A percentile compares a stretch with the other conserved stretches of the same genome.
Evolutionary conservation across 2,329 filamentous ascomycete genomes (phyloP).

Genomic region (Magnaporthiopsis poae): DNA sequence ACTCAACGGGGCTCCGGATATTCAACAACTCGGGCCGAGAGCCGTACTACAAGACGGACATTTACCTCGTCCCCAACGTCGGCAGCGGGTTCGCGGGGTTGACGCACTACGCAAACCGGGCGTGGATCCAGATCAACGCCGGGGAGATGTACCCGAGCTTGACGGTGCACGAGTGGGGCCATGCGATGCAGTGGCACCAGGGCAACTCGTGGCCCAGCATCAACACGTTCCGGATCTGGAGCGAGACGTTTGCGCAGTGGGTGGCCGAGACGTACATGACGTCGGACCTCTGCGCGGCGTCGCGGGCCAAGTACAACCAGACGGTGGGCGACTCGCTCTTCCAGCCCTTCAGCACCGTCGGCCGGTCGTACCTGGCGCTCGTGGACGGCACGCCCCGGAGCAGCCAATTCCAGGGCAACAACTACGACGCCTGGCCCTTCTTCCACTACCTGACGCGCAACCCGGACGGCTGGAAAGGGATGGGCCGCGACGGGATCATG

Average conservation of each 20-base stretch:
- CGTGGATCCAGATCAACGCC: slow-evolving; percentile 33
- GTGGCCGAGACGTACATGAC: slow-evolving; percentile 39
- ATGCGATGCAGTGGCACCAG: slow-evolving; percentile 36
- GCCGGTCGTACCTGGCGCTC: slow-evolving; percentile 36
- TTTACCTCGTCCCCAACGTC: slow-evolving; percentile 30
- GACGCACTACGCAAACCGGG: slow-evolving; percentile 31
- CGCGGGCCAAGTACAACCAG: slow-evolving; percentile 27
- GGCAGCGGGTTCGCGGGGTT: slow-evolving; percentile 28
- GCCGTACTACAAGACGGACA: slow-evolving; percentile 36
- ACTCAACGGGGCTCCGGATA: slow-evolving; percentile 25
- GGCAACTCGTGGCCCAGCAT: slow-evolving; percentile 31
- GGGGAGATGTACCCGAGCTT: slow-evolving; percentile 29
- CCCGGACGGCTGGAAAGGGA: slow-evolving; percentile 31
- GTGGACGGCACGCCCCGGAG: slow-evolving; percentile 30
- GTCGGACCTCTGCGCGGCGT: slow-evolving; percentile 27
- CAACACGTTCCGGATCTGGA: slow-evolving; percentile 36
- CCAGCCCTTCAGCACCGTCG: slow-evolving; percentile 34
- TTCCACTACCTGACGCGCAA: slow-evolving; percentile 39
- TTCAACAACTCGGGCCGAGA: neutral
- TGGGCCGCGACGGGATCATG: slow-evolving; percentile 31
- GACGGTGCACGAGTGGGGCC: slow-evolving; percentile 41
- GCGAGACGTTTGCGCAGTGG: slow-evolving; percentile 42
- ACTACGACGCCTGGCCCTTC: slow-evolving; percentile 44
- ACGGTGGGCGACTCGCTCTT: slow-evolving; percentile 27
- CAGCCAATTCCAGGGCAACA: slow-evolving; percentile 28